These are phyloP conservation scores for Candida pseudofarinosa DNA, from an alignment of 805 yeast species.

Conservation along the genomic window DNA sequence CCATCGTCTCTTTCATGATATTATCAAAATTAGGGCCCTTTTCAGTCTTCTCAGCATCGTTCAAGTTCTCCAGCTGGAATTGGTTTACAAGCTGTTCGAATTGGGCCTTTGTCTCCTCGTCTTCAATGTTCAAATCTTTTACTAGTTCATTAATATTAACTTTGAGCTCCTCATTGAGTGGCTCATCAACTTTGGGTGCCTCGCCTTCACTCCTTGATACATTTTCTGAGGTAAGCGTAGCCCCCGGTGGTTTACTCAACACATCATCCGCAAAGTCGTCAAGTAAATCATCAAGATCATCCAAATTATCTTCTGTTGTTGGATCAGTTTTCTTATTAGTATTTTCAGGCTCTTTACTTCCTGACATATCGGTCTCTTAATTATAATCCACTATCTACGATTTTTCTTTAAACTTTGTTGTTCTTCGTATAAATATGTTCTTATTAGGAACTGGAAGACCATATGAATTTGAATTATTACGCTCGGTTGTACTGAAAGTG, in stretches of 20 bases:
- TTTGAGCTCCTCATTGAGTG: conserved; percentile 30
- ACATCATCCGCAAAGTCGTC: conserved; percentile 81
- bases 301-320: conserved; percentile 47
- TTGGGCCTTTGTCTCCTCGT: conserved; percentile 50
- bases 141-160: conserved; percentile 39
- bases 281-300: conserved; percentile 76
- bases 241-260: conserved; percentile 58
- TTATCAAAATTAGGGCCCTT: conserved; percentile 53
- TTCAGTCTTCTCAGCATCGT: conserved; percentile 24
- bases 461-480: neutral
- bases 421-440: too few species aligned
- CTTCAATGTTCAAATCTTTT: conserved; percentile 45
- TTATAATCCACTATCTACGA: too few species aligned
- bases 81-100: conserved; percentile 47
- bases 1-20: conserved; percentile 76
- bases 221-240: conserved; percentile 20
- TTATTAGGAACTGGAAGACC: too few species aligned
- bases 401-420: too few species aligned
- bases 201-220: conserved; percentile 7
- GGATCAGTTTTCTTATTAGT: neutral
- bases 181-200: conserved; percentile 19
- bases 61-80: conserved; percentile 32
- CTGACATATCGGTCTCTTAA: too few species aligned
- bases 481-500: too few species aligned
- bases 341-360: too few species aligned